These are phyloP conservation scores for Moricandia arvensis DNA, from an alignment of 345 rosid genomes.

Conservation along the genomic window DNA sequence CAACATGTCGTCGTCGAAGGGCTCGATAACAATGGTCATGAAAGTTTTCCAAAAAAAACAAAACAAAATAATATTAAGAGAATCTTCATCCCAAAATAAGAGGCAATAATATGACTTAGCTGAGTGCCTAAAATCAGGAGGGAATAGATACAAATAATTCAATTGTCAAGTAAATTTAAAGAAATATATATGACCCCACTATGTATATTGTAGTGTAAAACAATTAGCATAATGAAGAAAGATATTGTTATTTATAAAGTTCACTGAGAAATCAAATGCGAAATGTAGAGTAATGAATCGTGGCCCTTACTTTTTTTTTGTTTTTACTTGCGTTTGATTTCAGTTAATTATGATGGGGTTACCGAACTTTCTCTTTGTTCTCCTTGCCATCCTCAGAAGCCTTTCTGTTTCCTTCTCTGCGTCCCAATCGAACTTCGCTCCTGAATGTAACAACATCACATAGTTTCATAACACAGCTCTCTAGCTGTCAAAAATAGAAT, in stretches of 20 bases:
- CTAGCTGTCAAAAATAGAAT: neutral
- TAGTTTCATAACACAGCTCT: neutral
- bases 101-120: neutral
- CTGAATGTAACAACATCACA: conserved; percentile 4
- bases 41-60: neutral
- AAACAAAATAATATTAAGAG: neutral
- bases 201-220: neutral
- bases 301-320: neutral
- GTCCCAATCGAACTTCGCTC: conserved; percentile 45
- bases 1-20: neutral
- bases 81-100: neutral
- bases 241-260: neutral
- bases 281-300: neutral
- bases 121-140: too few species aligned
- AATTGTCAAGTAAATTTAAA: neutral
- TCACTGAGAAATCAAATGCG: neutral
- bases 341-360: conserved; percentile 68
- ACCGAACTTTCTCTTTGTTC: conserved; percentile 60
- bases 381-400: conserved; percentile 75
- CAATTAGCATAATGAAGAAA: neutral
- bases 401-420: conserved; percentile 58
- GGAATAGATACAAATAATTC: neutral
- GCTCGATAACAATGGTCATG: neutral
- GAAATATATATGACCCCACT: neutral
- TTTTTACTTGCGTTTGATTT: conserved; percentile 19